Evolutionary conservation across 1,284 basidiomycete genomes (phyloP).

Genomic region (Boletus hoseneyae): DNA sequence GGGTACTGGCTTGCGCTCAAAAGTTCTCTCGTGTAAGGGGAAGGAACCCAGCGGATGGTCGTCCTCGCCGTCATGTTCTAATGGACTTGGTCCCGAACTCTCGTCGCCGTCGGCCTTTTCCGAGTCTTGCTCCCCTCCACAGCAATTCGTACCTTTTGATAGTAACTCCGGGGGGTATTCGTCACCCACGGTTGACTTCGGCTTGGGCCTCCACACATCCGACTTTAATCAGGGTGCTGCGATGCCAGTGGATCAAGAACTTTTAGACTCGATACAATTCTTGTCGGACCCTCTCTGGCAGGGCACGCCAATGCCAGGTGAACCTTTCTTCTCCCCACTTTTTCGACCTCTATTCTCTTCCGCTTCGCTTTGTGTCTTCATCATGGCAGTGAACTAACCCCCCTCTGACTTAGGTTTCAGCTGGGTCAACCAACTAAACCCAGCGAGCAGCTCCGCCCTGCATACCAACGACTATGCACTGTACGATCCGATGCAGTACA

Average conservation of each 20-base stretch:
- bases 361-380: not conserved
- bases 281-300: conserved; percentile 52
- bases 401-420: conserved; percentile 32
- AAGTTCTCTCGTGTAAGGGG: conserved; percentile 3
- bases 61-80: conserved; percentile 13
- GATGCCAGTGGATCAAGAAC: conserved; percentile 55
- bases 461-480: conserved; percentile 30
- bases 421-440: conserved; percentile 40
- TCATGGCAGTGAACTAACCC: not conserved
- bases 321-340: conserved; percentile 12
- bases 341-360: no score
- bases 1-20: conserved; percentile 17
- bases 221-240: conserved; percentile 45
- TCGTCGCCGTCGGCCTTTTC: conserved; percentile 20
- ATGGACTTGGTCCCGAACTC: conserved; percentile 3
- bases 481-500: conserved; percentile 25
- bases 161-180: conserved; percentile 15
- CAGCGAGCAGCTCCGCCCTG: conserved; percentile 11
- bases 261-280: conserved; percentile 59
- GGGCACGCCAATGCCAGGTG: conserved; percentile 51
- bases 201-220: conserved; percentile 33
- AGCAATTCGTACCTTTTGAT: conserved; percentile 6
- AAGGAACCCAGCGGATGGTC: conserved; percentile 10
- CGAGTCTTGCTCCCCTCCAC: conserved; percentile 17
- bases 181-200: conserved; percentile 6